Evolutionary conservation across 306 rosid species (phyloP), one percentile per base, ranked within the genome.

Genomic region (Pachyrhizus erosus): DNA sequence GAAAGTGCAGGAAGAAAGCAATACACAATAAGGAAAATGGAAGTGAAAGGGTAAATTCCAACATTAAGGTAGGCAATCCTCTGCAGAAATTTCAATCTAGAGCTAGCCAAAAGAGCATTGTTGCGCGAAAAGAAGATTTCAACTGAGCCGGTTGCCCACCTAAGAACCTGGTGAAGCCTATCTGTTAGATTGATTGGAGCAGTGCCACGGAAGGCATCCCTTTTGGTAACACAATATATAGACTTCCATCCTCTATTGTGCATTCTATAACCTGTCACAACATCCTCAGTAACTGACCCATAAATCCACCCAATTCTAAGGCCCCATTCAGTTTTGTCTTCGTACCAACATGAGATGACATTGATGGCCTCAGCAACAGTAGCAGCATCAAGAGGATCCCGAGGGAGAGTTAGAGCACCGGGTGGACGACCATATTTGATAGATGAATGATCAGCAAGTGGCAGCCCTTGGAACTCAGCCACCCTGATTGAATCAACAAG

Each of bases 101-200:
- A 76, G 84, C 91, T 87, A 31, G 91, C 91, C 8, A 92, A 73
- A 48, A 92, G 76, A 8, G 95, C 97, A 51, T 91, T 92, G 84
- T 92, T 92, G 0, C 94, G 93, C 0, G 97, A 92, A 49, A 92
- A 92, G 94, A 92, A 92, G 65, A 90, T 92, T 55, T 92, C 97
- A 2, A 92, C 97, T 0, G 97, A 92, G 67, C 97, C 94, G 0
- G 97, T 92, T n/a, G 97, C 97, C 97, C 97, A 92, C 2, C 97
- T 87, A 21, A 92, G 94, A 73, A 92, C 93, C 76, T 92, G 97
- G 69, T 92, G 97, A 18, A 92, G 93, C 75, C 94, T 42, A 26
- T 92, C 94, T 2, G 97, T 92, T 6, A 92, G 91, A 72, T 92
- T 92, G 86, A 92, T 92, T 3, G 94, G 97, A 51, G 97, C 97